A percentile compares a stretch with the other conserved stretches of the same genome.
These are phyloP conservation scores for Wickerhamiella parazyma DNA, from an alignment of 805 yeast species.

Conservation along the genomic window DNA sequence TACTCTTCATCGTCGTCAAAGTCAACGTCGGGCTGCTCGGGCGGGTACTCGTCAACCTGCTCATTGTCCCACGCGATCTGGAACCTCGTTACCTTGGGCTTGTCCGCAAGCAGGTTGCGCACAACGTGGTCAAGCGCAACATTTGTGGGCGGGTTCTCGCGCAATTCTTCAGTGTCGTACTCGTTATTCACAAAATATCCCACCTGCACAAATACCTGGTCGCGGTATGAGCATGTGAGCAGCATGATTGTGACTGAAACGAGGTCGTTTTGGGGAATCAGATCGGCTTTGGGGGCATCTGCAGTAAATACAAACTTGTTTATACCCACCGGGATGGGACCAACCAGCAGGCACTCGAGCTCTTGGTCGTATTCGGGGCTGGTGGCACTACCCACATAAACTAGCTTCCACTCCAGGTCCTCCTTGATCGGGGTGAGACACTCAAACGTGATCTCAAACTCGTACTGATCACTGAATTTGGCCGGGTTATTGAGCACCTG, in stretches of 20 bases:
- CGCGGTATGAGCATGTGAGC: slow-evolving; percentile 84
- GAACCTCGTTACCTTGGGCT: slow-evolving; percentile 93
- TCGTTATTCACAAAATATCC: slow-evolving; percentile 98
- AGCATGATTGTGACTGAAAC: slow-evolving; percentile 91
- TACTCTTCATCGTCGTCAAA: slow-evolving; percentile 11
- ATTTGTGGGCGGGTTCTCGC: slow-evolving; percentile 87
- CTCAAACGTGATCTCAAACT: slow-evolving; percentile 94
- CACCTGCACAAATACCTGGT: slow-evolving; percentile 88
- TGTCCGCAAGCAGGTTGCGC: slow-evolving; percentile 87
- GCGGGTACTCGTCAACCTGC: slow-evolving; percentile 19
- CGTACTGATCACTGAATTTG: slow-evolving; percentile 80
- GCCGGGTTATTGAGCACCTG: slow-evolving; percentile 93
- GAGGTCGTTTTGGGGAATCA: slow-evolving; percentile 90
- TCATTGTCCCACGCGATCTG: slow-evolving; percentile 71
- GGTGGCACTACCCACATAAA: slow-evolving; percentile 91
- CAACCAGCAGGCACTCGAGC: slow-evolving; percentile 88
- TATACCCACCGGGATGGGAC: slow-evolving; percentile 96
- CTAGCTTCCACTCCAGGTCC: slow-evolving; percentile 93
- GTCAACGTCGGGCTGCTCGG: slow-evolving; percentile 21
- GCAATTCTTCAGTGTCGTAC: slow-evolving; percentile 80
- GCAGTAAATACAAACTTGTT: slow-evolving; percentile 87
- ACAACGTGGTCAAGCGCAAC: slow-evolving; percentile 91
- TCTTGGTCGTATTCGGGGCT: slow-evolving; percentile 95
- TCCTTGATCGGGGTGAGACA: slow-evolving; percentile 84
- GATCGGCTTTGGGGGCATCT: slow-evolving; percentile 92